These are phyloP conservation scores for Brassica hybrid DNA, from an alignment of 441 rosid genomes.

Conservation along the genomic window DNA sequence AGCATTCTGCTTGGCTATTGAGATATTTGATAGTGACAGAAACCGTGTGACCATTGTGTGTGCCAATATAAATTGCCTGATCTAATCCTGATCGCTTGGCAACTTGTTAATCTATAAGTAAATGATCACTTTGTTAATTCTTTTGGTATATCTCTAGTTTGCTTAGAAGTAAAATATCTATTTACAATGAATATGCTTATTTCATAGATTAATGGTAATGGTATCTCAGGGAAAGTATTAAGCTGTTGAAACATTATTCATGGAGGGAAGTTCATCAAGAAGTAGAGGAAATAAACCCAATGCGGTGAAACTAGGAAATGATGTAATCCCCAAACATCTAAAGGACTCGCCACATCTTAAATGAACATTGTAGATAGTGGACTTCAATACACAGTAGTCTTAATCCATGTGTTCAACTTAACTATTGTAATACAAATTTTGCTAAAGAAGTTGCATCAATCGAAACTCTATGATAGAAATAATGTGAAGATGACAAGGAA, in stretches of 20 bases:
- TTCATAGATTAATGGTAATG: not conserved
- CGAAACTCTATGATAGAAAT: not conserved
- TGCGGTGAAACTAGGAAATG: slow-evolving; percentile 30
- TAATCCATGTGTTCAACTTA: not conserved
- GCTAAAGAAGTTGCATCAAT: not conserved
- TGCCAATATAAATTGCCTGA: not conserved
- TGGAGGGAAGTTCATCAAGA: not conserved
- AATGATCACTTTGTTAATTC: not conserved
- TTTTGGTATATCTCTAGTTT: not conserved
- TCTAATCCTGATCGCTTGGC: not conserved
- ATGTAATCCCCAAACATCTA: not conserved
- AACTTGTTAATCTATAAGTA: not conserved
- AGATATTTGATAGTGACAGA: not conserved
- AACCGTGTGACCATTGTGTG: not conserved
- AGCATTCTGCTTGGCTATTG: not conserved
- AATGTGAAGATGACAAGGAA: not conserved
- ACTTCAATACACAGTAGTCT: not conserved
- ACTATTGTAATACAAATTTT: not conserved
- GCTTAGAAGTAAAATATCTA: not conserved
- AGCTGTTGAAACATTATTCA: not conserved
- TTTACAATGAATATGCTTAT: not conserved
- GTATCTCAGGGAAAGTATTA: not conserved
- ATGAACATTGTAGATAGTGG: not conserved
- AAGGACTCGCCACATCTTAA: not conserved
- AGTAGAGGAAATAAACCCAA: slow-evolving; percentile 13